phyloP scores from a whole-genome alignment of 805 yeast genomes.

The Sugiyamaella valdiviana region DNA sequence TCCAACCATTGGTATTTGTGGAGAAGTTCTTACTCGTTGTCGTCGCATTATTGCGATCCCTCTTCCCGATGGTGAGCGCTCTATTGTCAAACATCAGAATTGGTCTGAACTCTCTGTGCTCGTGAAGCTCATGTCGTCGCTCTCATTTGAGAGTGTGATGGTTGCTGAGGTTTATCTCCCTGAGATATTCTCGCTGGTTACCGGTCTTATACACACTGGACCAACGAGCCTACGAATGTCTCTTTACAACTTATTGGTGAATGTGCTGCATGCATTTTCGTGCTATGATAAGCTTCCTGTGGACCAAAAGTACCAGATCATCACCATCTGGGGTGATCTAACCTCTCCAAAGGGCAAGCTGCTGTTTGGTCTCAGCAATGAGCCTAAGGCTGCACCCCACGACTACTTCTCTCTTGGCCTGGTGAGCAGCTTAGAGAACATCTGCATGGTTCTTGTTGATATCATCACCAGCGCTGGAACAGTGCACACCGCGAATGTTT shows the following conservation, averaged over 20 bases:
- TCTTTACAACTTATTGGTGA: constrained; percentile 55
- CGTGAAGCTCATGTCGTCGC: constrained; percentile 53
- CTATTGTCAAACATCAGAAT: constrained; percentile 47
- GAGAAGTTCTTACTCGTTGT: constrained; percentile 53
- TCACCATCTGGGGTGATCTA: constrained; percentile 33
- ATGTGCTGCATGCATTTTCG: constrained; percentile 63
- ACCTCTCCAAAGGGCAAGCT: constrained; percentile 21
- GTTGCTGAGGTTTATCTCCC: constrained; percentile 39
- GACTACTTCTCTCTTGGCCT: constrained; percentile 18
- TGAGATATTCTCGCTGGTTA: constrained; percentile 61
- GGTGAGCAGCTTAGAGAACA: constrained; percentile 21
- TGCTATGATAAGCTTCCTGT: constrained; percentile 48
- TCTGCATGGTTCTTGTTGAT: constrained; percentile 20
- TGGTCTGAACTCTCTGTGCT: constrained; percentile 70
- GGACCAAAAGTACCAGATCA: constrained; percentile 38
- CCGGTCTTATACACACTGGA: constrained; percentile 50
- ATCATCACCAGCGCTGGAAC: constrained; percentile 19
- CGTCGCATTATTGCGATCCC: constrained; percentile 48
- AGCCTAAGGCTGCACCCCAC: constrained; percentile 13
- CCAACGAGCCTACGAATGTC: constrained; percentile 51
- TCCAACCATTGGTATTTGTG: constrained; percentile 70
- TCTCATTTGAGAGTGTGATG: constrained; percentile 58
- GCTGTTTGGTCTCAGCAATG: constrained; percentile 24
- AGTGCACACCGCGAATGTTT: constrained; percentile 20
- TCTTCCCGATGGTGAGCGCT: constrained; percentile 35